Evolutionary conservation across 768 basidiomycete species (phyloP), one percentile per base, ranked within the genome.

Genomic region (Hydnum rufescens): DNA sequence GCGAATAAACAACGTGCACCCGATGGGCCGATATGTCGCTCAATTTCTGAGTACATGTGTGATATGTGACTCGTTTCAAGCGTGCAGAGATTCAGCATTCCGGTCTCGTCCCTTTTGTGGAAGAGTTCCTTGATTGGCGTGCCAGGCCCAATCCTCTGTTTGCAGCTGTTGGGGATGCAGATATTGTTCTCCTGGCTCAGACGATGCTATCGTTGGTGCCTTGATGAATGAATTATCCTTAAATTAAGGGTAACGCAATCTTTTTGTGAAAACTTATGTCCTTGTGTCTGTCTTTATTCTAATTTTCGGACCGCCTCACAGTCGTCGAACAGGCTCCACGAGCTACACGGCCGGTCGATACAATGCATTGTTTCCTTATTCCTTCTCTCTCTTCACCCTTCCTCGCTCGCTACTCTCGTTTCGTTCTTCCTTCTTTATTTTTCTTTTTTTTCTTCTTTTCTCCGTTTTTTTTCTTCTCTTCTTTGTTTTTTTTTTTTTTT

Each of bases 221-320:
- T 60, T 85, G 32, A 72, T 70, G 0, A 64, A 74, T 48, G 78
- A 83, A 57, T 61, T 85, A 0, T 67, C 74, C 0, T 63, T 86
- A 46, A 79, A 86, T 34, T 81, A 86, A 64, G 84, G 83, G 78
- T 82, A 51, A 43, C 65, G n/a, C n/a, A n/a, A n/a, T n/a, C n/a
- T 50, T n/a, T n/a, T n/a, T n/a, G n/a, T n/a, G n/a, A n/a, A n/a
- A n/a, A n/a, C 3, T 18, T 3, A 30, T n/a, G n/a, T n/a, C n/a
- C n/a, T n/a, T n/a, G 0, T 18, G 26, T n/a, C n/a, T n/a, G n/a
- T n/a, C n/a, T n/a, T 43, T 4, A 39, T 18, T 47, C 28, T n/a
- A n/a, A 8, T 8, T 47, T 13, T 6, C 28, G 16, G n/a, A n/a
- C n/a, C n/a, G 23, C 8, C 5, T 18, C 49, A 25, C 29, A 18